A percentile compares a stretch with the other conserved stretches of the same genome.
Conservation (phyloP, 805 yeast species). For the Lipomyces sp. region DNA sequence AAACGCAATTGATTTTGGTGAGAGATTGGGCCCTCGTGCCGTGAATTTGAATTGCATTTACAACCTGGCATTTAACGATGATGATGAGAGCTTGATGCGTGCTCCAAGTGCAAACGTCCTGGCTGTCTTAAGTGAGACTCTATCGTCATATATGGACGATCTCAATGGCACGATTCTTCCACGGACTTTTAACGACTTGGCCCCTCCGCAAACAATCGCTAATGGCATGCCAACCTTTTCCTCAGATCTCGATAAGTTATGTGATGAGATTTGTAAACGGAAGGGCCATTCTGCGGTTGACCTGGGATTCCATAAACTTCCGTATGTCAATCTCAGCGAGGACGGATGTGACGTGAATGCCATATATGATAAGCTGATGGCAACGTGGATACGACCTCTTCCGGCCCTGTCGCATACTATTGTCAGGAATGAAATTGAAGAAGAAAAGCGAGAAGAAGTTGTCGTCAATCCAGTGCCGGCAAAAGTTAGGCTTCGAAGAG, state of each 20-base stretch:
- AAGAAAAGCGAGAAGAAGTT: conserved; percentile 22
- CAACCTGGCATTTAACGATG: conserved; percentile 8
- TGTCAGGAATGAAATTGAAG: not conserved
- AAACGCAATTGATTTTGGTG: not conserved
- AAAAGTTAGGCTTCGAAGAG: conserved; percentile 28
- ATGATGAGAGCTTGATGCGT: conserved; percentile 5
- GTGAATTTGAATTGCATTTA: conserved; percentile 19
- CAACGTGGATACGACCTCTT: conserved; percentile 33
- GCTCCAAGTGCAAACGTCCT: too few relatives aligned
- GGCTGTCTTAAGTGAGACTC: too few relatives aligned
- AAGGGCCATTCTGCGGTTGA: too few relatives aligned
- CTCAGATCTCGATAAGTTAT: too few relatives aligned
- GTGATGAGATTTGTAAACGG: too few relatives aligned
- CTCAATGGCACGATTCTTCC: too few relatives aligned
- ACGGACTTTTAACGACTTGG: too few relatives aligned
- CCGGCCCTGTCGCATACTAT: not conserved
- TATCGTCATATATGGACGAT: too few relatives aligned
- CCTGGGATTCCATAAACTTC: too few relatives aligned
- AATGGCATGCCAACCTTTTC: too few relatives aligned
- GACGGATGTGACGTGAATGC: conserved; percentile 13
- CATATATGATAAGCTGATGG: conserved; percentile 20
- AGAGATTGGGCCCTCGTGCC: conserved; percentile 14
- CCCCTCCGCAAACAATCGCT: too few relatives aligned
- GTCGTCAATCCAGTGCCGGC: conserved; percentile 12
- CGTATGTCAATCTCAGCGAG: not conserved